These are phyloP conservation scores for Ogataea henricii DNA, from an alignment of 805 yeast species.

Conservation along the genomic window DNA sequence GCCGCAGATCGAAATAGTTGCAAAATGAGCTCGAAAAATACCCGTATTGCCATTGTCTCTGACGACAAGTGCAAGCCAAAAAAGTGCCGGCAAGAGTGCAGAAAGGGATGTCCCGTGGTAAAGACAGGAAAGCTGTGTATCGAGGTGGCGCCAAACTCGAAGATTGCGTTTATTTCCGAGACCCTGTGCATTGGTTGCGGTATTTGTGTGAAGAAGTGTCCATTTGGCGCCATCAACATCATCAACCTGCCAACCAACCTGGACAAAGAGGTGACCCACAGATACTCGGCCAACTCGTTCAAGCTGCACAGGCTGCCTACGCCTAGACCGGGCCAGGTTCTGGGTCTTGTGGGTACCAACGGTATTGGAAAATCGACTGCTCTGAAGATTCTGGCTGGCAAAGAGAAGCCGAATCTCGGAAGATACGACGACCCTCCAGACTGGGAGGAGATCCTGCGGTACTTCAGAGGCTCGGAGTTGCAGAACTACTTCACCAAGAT, in stretches of 20 bases:
- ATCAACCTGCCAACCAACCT: conserved; percentile 95
- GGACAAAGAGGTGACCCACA: conserved; percentile 89
- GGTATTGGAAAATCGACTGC: conserved; percentile 99
- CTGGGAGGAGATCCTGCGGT: conserved; percentile 89
- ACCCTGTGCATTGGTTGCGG: conserved; percentile 98
- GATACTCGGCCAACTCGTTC: conserved; percentile 97
- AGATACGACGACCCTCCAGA: conserved; percentile 94
- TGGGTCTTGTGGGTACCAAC: conserved; percentile 97
- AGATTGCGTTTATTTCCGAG: conserved; percentile 94
- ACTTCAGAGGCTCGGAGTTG: conserved; percentile 96
- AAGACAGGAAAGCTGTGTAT: conserved; percentile 97
- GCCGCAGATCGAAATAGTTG: background rate
- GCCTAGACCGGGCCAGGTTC: conserved; percentile 98
- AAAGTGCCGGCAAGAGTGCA: conserved; percentile 98
- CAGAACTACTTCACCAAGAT: conserved; percentile 95
- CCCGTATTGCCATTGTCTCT: conserved; percentile 95
- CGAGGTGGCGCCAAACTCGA: conserved; percentile 87
- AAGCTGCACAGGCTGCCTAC: conserved; percentile 96
- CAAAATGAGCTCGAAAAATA: conserved; percentile 40
- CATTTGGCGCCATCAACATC: conserved; percentile 94
- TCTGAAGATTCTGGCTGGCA: conserved; percentile 93
- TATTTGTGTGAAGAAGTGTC: conserved; percentile 98
- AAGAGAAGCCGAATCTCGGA: conserved; percentile 96
- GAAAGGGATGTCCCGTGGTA: conserved; percentile 96
- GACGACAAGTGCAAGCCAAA: conserved; percentile 96